Base-by-base conservation (phyloP, 805 yeast genomes). In the Hanseniaspora lindneri region DNA sequence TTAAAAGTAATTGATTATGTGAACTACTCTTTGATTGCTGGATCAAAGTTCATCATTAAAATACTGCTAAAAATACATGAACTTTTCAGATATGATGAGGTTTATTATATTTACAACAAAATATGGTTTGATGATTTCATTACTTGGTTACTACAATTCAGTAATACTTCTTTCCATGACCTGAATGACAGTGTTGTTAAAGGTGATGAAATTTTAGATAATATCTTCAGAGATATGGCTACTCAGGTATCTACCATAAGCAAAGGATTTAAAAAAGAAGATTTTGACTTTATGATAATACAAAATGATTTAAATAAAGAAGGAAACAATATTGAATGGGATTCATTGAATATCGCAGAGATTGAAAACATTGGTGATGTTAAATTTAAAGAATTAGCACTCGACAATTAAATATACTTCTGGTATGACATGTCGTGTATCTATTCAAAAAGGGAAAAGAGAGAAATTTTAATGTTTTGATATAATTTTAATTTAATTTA, bases 41-140 rank as follows among this genome's bases (percentile, higher is more conserved):
- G 96, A 1, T 80, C 79, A 56, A 67, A 83, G 42, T 70, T 73
- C 13, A 71, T 88, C 0, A 65, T 87, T 30, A 73, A 75, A 54
- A 66, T 73, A 1, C 58, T 89, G 21, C 64, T 87, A 27, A 75
- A 73, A 7, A 62, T 77, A 14, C 73, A 83, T 54, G 89, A 83
- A 58, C 64, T 83, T 10, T 88, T 88, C 62, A 71, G 95, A 51
- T 81, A 67, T 58, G 94, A 86, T 59, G 94, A 86, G 57, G 73
- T 81, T 19, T 86, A 86, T 60, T 84, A 86, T 59, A 86, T 85
- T 5, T 88, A 88, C 60, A 83, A 83, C 58, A 77, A 76, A 58
- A 71, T 87, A 0, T 71, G 84, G 69, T 55, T 86, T 4, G 86
- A 83, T 56, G 96, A 88, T 60, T 67, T 85, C 53, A 72, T 83